A percentile compares a stretch with the other conserved stretches of the same genome.
These are phyloP conservation scores for Ascomycota sp. DNA, from an alignment of 2,329 filamentous ascomycete species.

Conservation along the genomic window DNA sequence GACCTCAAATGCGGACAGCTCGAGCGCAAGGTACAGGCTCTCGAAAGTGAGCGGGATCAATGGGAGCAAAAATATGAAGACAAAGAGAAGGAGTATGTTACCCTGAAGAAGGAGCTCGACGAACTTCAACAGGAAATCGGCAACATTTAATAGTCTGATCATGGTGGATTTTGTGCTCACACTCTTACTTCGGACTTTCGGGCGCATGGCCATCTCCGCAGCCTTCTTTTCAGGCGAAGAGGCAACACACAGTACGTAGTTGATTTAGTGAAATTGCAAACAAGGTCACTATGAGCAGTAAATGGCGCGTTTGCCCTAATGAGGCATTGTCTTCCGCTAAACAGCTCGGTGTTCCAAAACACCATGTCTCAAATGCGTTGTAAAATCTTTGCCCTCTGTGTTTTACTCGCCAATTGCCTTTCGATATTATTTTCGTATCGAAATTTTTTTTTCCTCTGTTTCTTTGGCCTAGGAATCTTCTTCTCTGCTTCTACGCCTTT, in stretches of 20 bases:
- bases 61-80: conserved; percentile 98
- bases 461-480: conserved; percentile 10
- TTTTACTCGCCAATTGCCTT: conserved; percentile 49
- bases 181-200: too few species aligned
- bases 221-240: neutral
- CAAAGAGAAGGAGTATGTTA: conserved; percentile 71
- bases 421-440: conserved; percentile 79
- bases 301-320: conserved; percentile 4
- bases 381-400: conserved; percentile 38
- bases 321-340: conserved; percentile 7
- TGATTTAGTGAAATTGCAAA: too few species aligned
- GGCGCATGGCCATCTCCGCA: too few species aligned
- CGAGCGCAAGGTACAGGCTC: conserved; percentile 95
- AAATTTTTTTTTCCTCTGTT: conserved; percentile 62
- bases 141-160: conserved; percentile 46
- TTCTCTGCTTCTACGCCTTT: conserved; percentile 10
- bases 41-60: conserved; percentile 75
- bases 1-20: conserved; percentile 98
- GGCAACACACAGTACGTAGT: neutral
- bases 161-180: neutral
- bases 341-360: conserved; percentile 6
- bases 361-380: neutral
- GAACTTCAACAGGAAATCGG: conserved; percentile 79
- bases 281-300: conserved; percentile 7
- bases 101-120: conserved; percentile 72